Conservation (phyloP, 2,329 filamentous ascomycete species). For the Penicillium sp. region DNA sequence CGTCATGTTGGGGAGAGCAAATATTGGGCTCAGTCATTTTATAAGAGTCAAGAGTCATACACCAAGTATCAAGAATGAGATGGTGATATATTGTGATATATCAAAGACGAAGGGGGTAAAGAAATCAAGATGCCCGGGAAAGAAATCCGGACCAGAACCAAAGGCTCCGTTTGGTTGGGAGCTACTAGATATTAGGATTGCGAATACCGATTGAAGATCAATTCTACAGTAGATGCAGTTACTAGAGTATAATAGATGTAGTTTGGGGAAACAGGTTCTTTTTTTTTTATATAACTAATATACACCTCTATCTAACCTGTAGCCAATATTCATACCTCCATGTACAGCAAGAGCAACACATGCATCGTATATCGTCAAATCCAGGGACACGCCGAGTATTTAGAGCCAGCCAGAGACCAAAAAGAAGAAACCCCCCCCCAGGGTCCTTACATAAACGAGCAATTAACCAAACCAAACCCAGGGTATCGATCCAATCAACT, state of each 20-base stretch:
- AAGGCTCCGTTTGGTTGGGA: too few relatives aligned
- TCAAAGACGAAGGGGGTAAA: too few relatives aligned
- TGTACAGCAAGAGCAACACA: background rate
- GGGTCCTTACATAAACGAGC: background rate
- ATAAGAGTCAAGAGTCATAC: too few relatives aligned
- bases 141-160: too few relatives aligned
- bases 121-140: too few relatives aligned
- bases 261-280: background rate
- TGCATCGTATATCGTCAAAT: conserved; percentile 12
- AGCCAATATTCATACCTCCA: background rate
- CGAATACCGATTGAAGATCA: too few relatives aligned
- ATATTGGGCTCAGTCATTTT: too few relatives aligned
- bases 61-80: too few relatives aligned
- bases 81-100: too few relatives aligned
- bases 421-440: background rate
- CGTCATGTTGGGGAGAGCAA: too few relatives aligned
- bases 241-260: background rate
- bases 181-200: too few relatives aligned
- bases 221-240: background rate
- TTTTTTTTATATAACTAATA: background rate
- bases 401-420: background rate
- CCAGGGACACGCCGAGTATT: conserved; percentile 1
- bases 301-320: conserved; percentile 3
- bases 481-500: conserved; percentile 9
- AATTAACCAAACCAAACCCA: background rate